These are phyloP conservation scores for Auricularia auricula-judae DNA, from an alignment of 768 basidiomycete genomes.

Conservation along the genomic window DNA sequence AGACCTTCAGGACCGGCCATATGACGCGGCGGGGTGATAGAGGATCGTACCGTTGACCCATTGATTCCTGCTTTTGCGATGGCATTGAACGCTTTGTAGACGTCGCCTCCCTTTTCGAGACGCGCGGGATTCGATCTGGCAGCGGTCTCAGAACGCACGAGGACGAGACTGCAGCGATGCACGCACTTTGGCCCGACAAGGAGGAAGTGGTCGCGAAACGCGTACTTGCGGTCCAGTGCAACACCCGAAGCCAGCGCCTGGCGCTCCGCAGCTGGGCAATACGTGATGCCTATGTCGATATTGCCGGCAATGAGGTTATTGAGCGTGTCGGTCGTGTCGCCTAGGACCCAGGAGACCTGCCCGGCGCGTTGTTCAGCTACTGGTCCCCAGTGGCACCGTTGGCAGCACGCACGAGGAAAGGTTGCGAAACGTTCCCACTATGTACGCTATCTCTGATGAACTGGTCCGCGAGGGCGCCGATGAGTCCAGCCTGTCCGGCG, in stretches of 20 bases:
- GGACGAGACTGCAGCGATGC: background rate
- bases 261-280: conserved; percentile 39
- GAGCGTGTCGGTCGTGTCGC: conserved; percentile 44
- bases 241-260: conserved; percentile 21
- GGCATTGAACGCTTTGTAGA: conserved; percentile 35
- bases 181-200: conserved; percentile 31
- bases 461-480: conserved; percentile 35
- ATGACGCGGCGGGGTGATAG: background rate
- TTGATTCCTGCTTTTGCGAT: conserved; percentile 34
- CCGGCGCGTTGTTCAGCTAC: background rate
- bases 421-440: conserved; percentile 15
- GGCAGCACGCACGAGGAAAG: conserved; percentile 22
- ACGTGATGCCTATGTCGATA: conserved; percentile 42
- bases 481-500: conserved; percentile 40
- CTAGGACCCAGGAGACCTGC: conserved; percentile 46
- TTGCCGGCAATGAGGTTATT: conserved; percentile 27
- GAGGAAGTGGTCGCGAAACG: conserved; percentile 41
- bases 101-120: conserved; percentile 20
- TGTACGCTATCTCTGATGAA: conserved; percentile 31
- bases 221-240: conserved; percentile 28
- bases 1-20: background rate
- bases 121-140: conserved; percentile 31
- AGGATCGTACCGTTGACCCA: conserved; percentile 25
- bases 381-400: background rate
- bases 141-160: background rate